phyloP scores from a whole-genome alignment of 768 basidiomycete species.

The Lactarius quietus region DNA sequence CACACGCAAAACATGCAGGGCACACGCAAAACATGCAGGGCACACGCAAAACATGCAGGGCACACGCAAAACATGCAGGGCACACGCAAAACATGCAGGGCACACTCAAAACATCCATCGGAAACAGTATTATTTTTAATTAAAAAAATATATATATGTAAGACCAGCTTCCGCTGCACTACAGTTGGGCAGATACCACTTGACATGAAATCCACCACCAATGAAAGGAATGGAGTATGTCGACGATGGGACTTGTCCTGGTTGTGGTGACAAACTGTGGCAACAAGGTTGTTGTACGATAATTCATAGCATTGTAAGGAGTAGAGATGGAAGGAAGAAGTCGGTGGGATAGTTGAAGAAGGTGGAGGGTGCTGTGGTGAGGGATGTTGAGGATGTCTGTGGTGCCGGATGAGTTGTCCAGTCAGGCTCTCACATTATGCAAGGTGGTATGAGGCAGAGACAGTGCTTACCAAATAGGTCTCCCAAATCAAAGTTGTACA shows the following conservation, averaged over 20 bases:
- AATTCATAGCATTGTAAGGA: constrained; percentile 52
- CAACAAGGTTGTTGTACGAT: constrained; percentile 51
- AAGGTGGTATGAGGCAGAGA: constrained; percentile 10
- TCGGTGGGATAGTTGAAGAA: constrained; percentile 36
- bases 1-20: too few species aligned
- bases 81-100: too few species aligned
- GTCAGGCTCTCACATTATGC: constrained; percentile 11
- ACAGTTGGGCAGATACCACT: too few species aligned
- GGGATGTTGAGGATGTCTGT: constrained; percentile 38
- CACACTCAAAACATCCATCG: too few species aligned
- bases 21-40: too few species aligned
- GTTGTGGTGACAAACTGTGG: too few species aligned
- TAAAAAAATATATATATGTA: too few species aligned
- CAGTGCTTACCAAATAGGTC: constrained; percentile 27
- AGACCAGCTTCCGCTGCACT: too few species aligned
- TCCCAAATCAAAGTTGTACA: constrained; percentile 25
- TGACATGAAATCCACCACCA: too few species aligned
- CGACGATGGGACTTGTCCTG: constrained; percentile 54
- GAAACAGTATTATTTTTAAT: too few species aligned
- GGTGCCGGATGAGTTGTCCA: constrained; percentile 29
- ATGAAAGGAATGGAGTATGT: constrained; percentile 68
- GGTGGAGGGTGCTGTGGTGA: constrained; percentile 38
- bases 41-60: too few species aligned
- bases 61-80: too few species aligned
- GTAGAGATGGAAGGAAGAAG: constrained; percentile 42